These are phyloP conservation scores for Vigna radiata DNA, from an alignment of 306 rosid genomes.

Conservation along the genomic window DNA sequence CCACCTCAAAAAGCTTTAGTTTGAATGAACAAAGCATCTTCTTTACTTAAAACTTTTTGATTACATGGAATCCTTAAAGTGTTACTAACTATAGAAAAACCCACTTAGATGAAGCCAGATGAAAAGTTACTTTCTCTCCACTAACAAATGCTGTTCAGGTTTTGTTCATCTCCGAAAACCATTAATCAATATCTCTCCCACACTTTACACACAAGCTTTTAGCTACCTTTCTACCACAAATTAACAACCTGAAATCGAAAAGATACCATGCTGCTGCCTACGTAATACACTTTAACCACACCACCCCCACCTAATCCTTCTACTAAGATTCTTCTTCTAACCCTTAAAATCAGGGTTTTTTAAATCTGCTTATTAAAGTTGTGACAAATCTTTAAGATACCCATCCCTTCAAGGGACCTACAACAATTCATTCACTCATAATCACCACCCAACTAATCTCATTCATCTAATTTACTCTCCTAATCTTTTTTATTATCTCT, in stretches of 20 bases:
- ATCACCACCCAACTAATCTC: constrained; percentile 14
- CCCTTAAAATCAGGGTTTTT: constrained; percentile 54
- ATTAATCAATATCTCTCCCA: constrained; percentile 44
- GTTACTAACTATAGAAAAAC: constrained; percentile 77
- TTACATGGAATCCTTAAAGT: constrained; percentile 68
- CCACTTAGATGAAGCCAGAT: constrained; percentile 63
- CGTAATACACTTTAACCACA: constrained; percentile 53
- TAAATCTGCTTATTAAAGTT: constrained; percentile 62
- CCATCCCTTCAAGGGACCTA: constrained; percentile 52
- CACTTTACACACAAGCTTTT: constrained; percentile 76
- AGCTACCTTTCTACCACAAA: constrained; percentile 53
- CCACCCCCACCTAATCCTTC: constrained; percentile 45
- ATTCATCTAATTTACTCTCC: constrained; percentile 7
- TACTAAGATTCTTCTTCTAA: constrained; percentile 54
- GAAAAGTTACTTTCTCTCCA: constrained; percentile 68
- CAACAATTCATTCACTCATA: constrained; percentile 44
- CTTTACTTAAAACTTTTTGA: constrained; percentile 51
- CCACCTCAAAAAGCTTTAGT: constrained; percentile 60
- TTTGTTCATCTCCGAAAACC: constrained; percentile 54
- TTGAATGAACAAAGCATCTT: constrained; percentile 63
- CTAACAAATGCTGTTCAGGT: constrained; percentile 62
- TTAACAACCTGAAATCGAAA: constrained; percentile 56
- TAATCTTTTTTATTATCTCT: background rate
- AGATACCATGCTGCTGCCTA: constrained; percentile 74
- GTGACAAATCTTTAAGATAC: constrained; percentile 59